Evolutionary conservation across 2,329 filamentous ascomycete species (phyloP), one percentile per base, ranked within the genome.

Genomic region (Grosmannia huntii): DNA sequence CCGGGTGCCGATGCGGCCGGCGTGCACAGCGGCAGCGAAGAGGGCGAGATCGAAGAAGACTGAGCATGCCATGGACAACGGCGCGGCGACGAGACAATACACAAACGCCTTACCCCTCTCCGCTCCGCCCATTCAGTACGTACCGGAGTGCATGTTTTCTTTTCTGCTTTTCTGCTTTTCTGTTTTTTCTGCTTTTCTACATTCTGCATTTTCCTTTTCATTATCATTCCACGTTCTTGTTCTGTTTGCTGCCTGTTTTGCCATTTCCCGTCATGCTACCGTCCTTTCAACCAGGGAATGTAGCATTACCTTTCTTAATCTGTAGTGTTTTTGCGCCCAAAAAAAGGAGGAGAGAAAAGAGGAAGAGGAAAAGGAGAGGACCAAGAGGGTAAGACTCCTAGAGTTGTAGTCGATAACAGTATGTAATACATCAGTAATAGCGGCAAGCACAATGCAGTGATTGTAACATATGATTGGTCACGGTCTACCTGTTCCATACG

Each of bases 11-110:
- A 87, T 63, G 76, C 83, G 56, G 75, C 78, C 53, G 81, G 78
- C 58, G 77, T 90, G 58, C 85, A 88, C 66, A 92, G 88, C 60
- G 94, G 94, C 57, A 96, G 91, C 68, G 94, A 99, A 73, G 94
- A 99, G 72, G 94, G 94, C 56, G 94, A 99, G 75, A 97, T 99
- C 66, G 94, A 96, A 72, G 91, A 97, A 76, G 81, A 84, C 65
- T 83, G 53, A 57, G 23, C 7, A 21, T 19, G 21, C 14, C 2
- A 12, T n/a, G 16, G 19, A 33, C 49, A 4, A 9, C 12, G 6
- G 23, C 21, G 3, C 49, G 5, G 19, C 14, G 10, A n/a, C 31
- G 28, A 19, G 28, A 23, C 28, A 28, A 36, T 6, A 38, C 14
- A 10, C 36, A 38, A 38, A 38, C 14, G 21, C 36, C 19, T n/a